phyloP scores from a whole-genome alignment of 768 basidiomycete species.

The Naganishia friedmannii region DNA sequence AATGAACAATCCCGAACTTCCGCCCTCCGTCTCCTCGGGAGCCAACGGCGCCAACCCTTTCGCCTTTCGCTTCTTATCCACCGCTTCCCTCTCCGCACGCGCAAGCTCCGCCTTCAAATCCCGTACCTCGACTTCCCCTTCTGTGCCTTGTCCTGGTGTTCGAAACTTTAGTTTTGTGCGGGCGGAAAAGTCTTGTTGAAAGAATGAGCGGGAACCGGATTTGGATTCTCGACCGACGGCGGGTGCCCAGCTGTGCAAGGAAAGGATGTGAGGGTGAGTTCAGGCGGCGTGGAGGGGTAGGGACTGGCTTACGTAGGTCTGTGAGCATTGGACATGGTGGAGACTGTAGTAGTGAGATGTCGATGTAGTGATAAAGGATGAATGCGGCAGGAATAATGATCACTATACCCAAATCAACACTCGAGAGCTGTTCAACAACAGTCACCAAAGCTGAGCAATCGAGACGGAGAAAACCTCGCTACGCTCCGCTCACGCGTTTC shows the following conservation, averaged over 20 bases:
- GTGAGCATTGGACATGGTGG: constrained; percentile 50
- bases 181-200: constrained; percentile 86
- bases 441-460: no score
- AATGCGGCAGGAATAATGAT: background rate
- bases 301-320: constrained; percentile 39
- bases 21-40: constrained; percentile 52
- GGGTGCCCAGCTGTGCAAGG: constrained; percentile 79
- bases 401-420: background rate
- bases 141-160: constrained; percentile 85
- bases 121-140: constrained; percentile 68
- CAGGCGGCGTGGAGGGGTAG: background rate
- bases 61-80: constrained; percentile 87
- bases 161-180: constrained; percentile 99
- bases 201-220: constrained; percentile 86
- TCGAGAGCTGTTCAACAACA: no score
- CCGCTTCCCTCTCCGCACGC: constrained; percentile 78
- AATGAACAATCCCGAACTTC: constrained; percentile 36
- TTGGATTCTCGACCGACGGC: constrained; percentile 90
- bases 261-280: background rate
- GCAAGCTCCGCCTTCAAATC: constrained; percentile 82
- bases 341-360: background rate
- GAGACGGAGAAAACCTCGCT: no score
- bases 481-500: no score
- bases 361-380: background rate
- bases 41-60: constrained; percentile 62